A percentile compares a stretch with the other conserved stretches of the same genome.
phyloP scores from a whole-genome alignment of 2,329 filamentous ascomycete species.

The Alternaria sp. region DNA sequence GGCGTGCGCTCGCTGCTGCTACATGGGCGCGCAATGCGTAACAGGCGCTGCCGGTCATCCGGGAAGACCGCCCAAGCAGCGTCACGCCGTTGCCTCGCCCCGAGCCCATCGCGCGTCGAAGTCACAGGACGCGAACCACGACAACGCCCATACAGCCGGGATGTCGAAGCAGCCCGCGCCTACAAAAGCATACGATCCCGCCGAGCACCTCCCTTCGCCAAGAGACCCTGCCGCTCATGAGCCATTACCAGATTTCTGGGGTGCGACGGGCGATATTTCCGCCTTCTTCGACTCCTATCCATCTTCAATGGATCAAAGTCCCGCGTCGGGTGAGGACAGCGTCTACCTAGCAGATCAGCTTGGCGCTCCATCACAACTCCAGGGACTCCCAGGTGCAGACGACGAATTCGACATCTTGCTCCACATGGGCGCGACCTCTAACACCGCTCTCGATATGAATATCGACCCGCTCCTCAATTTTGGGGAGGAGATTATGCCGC shows the following conservation, averaged over 20 bases:
- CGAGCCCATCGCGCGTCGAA: background rate
- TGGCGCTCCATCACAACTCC: background rate
- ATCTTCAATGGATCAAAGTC: background rate
- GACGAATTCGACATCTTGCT: background rate
- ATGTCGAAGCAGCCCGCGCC: background rate
- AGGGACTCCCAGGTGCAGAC: background rate
- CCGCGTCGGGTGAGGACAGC: background rate
- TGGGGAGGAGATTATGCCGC: too few species aligned
- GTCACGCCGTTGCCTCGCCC: background rate
- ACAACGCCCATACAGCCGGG: too few species aligned
- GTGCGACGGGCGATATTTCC: background rate
- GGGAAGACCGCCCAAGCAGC: background rate
- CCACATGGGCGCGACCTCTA: too few species aligned
- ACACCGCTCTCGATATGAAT: too few species aligned
- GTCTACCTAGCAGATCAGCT: background rate
- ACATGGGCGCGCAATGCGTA: conserved; percentile 13
- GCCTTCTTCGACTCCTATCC: background rate
- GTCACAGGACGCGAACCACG: background rate
- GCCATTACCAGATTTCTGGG: background rate
- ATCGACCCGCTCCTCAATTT: too few species aligned
- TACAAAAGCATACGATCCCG: background rate
- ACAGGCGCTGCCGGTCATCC: background rate
- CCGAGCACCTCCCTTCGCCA: background rate
- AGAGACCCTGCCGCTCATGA: background rate
- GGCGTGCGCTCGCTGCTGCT: background rate